Percentiles rank a stretch among this genome's conserved stretches.
These are phyloP conservation scores for Yarrowia sp. DNA, from an alignment of 805 yeast genomes.

Conservation along the genomic window DNA sequence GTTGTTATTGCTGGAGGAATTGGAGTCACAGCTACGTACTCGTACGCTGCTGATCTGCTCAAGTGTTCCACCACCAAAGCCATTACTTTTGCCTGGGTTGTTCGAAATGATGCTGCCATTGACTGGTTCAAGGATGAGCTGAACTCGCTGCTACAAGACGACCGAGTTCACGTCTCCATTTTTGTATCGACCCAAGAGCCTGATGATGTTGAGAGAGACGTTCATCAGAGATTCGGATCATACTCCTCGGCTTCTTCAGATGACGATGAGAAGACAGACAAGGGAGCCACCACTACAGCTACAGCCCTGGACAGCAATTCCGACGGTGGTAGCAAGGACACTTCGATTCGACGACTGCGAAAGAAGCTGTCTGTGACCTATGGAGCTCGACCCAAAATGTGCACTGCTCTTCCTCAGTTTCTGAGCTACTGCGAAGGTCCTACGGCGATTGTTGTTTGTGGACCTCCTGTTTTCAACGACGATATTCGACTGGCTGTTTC, in stretches of 20 bases:
- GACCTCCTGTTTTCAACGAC: conserved; percentile 67
- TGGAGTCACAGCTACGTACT: conserved; percentile 70
- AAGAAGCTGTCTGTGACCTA: conserved; percentile 43
- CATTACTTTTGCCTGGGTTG: conserved; percentile 49
- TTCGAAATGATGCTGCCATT: conserved; percentile 46
- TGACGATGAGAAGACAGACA: conserved; percentile 40
- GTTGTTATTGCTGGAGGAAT: conserved; percentile 76
- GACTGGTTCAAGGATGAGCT: conserved; percentile 49
- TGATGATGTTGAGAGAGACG: not conserved
- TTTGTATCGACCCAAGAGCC: conserved; percentile 48
- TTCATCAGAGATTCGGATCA: not conserved
- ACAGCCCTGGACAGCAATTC: conserved; percentile 41
- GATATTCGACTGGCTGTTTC: conserved; percentile 59
- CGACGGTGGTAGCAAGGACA: conserved; percentile 39
- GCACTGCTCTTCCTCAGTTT: conserved; percentile 2
- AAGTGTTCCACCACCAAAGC: conserved; percentile 38
- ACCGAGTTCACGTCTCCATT: conserved; percentile 48
- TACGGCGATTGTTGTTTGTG: conserved; percentile 53
- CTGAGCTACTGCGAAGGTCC: conserved; percentile 20
- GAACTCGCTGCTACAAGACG: conserved; percentile 42
- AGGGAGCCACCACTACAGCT: conserved; percentile 7
- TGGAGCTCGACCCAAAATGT: conserved; percentile 48
- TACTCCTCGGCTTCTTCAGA: conserved; percentile 11
- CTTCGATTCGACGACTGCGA: not conserved
- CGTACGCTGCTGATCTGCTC: conserved; percentile 49